Percentiles rank a stretch among this genome's conserved stretches.
Evolutionary conservation across 805 yeast genomes (phyloP).

Genomic region (Debaryomyces castellii): DNA sequence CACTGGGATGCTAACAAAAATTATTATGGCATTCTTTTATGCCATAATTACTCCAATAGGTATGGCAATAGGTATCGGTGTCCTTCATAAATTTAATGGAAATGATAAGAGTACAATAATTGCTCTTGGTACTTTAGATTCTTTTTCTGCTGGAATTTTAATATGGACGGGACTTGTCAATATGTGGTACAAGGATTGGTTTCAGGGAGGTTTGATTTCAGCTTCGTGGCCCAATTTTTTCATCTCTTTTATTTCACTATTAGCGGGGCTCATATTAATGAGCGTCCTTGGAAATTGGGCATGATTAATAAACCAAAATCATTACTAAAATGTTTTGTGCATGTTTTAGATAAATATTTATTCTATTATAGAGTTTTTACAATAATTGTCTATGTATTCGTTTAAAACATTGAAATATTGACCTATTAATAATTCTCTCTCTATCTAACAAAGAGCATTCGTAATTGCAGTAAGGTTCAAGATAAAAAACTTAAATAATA

Average conservation of each 20-base stretch:
- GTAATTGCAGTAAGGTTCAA: too few species aligned
- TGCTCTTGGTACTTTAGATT: slow-evolving; percentile 32
- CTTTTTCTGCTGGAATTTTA: slow-evolving; percentile 34
- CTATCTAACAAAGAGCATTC: too few species aligned
- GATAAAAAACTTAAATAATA: too few species aligned
- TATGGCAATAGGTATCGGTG: slow-evolving; percentile 33
- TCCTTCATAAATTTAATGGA: slow-evolving; percentile 24
- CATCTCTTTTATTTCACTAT: slow-evolving; percentile 13
- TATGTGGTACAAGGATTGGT: slow-evolving; percentile 31
- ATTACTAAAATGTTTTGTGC: too few species aligned
- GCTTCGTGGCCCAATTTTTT: slow-evolving; percentile 14
- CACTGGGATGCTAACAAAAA: slow-evolving; percentile 8
- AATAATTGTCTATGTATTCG: too few species aligned
- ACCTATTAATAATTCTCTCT: too few species aligned
- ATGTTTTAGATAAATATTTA: too few species aligned
- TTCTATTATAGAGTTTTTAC: too few species aligned
- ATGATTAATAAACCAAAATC: slow-evolving; percentile 9
- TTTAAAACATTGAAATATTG: too few species aligned
- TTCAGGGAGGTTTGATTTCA: slow-evolving; percentile 18
- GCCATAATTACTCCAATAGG: slow-evolving; percentile 28
- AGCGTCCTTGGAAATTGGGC: slow-evolving; percentile 36
- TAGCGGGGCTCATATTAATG: slow-evolving; percentile 27
- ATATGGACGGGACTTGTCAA: slow-evolving; percentile 32
- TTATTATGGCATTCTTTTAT: slow-evolving; percentile 19
- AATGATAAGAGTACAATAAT: slow-evolving; percentile 27